Evolutionary conservation across 2,329 filamentous ascomycete species (phyloP).

Genomic region (Daldinia sp.): DNA sequence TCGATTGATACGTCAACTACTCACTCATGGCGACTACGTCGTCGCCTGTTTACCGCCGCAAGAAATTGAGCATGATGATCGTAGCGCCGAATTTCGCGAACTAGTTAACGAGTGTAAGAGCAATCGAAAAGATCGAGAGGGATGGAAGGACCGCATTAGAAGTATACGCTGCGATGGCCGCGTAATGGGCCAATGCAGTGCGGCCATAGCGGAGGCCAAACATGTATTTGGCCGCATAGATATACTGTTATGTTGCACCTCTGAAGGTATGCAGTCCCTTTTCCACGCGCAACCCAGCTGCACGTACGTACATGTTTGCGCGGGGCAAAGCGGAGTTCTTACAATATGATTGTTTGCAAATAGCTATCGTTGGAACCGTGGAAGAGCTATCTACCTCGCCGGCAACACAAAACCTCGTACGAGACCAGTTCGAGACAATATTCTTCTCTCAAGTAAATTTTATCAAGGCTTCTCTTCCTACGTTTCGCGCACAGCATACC

Average conservation of each 20-base stretch:
- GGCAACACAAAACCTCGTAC: slow-evolving; percentile 78
- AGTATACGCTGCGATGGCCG: slow-evolving; percentile 71
- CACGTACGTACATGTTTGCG: slow-evolving; percentile 3
- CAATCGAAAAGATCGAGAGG: slow-evolving; percentile 69
- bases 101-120: slow-evolving; percentile 77
- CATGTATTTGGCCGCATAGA: slow-evolving; percentile 86
- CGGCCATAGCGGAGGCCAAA: slow-evolving; percentile 86
- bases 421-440: slow-evolving; percentile 92
- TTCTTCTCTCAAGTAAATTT: slow-evolving; percentile 97
- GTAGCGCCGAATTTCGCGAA: slow-evolving; percentile 80
- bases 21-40: slow-evolving; percentile 91
- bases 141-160: slow-evolving; percentile 81
- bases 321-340: slow-evolving; percentile 28
- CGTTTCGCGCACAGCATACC: slow-evolving; percentile 79
- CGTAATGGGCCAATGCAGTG: slow-evolving; percentile 75
- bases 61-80: slow-evolving; percentile 79
- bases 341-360: slow-evolving; percentile 22
- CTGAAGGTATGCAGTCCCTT: slow-evolving; percentile 68
- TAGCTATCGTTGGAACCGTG: slow-evolving; percentile 86
- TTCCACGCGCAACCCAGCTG: neutral
- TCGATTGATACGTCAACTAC: slow-evolving; percentile 79
- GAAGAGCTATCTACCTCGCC: slow-evolving; percentile 83
- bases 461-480: slow-evolving; percentile 85
- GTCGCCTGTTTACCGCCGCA: slow-evolving; percentile 81
- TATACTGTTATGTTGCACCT: slow-evolving; percentile 88